Conservation (phyloP, 495 filamentous ascomycete genomes). For the Daldinia decipiens region DNA sequence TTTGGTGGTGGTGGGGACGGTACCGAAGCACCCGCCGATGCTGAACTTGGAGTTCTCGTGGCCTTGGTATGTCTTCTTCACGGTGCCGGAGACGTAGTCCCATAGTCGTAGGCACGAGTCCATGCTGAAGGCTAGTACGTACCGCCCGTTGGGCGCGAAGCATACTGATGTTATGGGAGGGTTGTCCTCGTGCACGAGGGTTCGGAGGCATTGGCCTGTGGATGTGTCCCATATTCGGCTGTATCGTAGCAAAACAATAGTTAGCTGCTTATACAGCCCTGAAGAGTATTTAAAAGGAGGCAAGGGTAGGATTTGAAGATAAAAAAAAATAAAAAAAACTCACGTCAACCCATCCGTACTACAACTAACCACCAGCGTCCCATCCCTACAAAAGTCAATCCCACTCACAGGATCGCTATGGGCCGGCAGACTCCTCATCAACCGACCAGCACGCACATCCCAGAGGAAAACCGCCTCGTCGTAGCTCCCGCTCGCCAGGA, state of each 20-base stretch:
- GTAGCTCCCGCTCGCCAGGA: conserved; percentile 92
- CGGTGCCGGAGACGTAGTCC: conserved; percentile 87
- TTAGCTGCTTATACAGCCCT: background rate
- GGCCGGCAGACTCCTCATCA: conserved; percentile 91
- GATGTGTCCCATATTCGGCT: conserved; percentile 93
- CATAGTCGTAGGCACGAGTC: conserved; percentile 91
- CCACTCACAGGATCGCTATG: conserved; percentile 95
- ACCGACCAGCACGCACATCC: conserved; percentile 85
- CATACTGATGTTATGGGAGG: conserved; percentile 88
- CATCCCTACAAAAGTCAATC: conserved; percentile 91
- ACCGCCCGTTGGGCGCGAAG: conserved; percentile 93
- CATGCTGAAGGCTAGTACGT: conserved; percentile 89
- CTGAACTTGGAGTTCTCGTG: conserved; percentile 87
- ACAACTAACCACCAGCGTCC: conserved; percentile 89
- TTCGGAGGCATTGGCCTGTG: conserved; percentile 94
- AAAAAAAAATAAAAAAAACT: conserved; percentile 38
- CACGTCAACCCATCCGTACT: conserved; percentile 88
- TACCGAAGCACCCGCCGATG: conserved; percentile 81
- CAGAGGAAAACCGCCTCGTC: conserved; percentile 97
- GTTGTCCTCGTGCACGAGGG: conserved; percentile 95
- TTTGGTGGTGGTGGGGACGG: conserved; percentile 73
- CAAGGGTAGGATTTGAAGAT: background rate
- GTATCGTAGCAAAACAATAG: background rate
- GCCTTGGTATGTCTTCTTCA: conserved; percentile 97
- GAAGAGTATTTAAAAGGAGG: background rate